Conservation (phyloP, 2,329 filamentous ascomycete species). For the Xylariaceae sp. region DNA sequence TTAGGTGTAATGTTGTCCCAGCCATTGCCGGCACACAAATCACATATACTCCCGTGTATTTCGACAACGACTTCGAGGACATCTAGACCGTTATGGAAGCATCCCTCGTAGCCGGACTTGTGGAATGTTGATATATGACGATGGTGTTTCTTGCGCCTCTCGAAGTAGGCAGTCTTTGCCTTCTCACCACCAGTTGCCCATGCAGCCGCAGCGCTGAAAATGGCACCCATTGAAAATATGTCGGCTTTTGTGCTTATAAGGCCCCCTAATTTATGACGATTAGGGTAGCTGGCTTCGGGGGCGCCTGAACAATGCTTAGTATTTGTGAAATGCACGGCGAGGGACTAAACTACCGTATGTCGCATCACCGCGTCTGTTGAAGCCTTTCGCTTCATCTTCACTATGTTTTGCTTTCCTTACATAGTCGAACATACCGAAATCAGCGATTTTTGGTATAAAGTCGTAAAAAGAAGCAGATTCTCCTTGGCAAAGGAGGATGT, state of each 20-base stretch:
- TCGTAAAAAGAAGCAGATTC: not conserved
- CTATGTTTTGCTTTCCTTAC: not conserved
- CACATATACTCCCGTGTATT: not conserved
- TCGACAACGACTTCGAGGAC: not conserved
- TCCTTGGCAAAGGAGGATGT: not conserved
- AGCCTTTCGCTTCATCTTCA: not conserved
- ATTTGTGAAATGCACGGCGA: not conserved
- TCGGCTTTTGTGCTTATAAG: conserved; percentile 14
- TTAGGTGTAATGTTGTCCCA: not conserved
- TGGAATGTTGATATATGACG: not conserved
- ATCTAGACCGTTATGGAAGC: not conserved
- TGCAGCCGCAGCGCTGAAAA: conserved; percentile 16
- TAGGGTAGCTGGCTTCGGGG: not conserved
- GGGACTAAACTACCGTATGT: not conserved
- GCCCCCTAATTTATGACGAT: not conserved
- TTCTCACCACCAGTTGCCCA: conserved; percentile 14
- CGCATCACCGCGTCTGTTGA: not conserved
- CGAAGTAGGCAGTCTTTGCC: not conserved
- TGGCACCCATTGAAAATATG: conserved; percentile 18
- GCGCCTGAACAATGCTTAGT: not conserved
- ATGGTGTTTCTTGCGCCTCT: not conserved
- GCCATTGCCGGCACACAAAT: not conserved
- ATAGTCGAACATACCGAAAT: not conserved
- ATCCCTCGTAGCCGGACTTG: not conserved
- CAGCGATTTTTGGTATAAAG: not conserved